Base-by-base conservation (phyloP, 2,329 filamentous ascomycete species). In the Clonostachys sp. region DNA sequence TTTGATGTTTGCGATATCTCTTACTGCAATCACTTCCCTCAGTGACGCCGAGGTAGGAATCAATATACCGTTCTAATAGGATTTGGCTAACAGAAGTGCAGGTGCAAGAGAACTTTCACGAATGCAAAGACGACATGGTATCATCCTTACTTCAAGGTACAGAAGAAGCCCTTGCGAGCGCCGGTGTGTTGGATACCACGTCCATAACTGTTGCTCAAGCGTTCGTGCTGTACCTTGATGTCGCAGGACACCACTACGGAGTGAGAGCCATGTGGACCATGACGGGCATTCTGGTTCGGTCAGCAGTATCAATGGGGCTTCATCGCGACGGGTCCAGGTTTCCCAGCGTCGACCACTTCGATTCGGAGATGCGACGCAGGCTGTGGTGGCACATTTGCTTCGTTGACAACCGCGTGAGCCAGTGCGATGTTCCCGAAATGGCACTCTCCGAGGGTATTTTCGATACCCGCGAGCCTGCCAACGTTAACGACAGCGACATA, bases 311-410 rank as follows among this genome's bases (percentile, higher is more conserved):
- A 57, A 82, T 86, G 72, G 83, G 83, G 1, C 70, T 86, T 42
- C 81, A 86, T 50, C 73, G 78, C 12, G 83, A 87, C 49, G 82
- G 80, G 34, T 73, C 76, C 49, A 61, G 64, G 16, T 65, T 81
- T 5, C 75, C 17, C 7, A n/a, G 74, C 3, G 66, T 85, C 2
- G 68, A 75, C 0, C 78, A 81, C 0, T 84, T 85, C 53, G 81
- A 86, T 55, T 77, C 76, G 3, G 82, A 87, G 57, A 85, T 86
- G 71, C 74, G 83, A 14, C 70, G 83, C 40, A 72, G 83, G 6
- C 68, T 86, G 16, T 87, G 83, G 83, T 84, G 81, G 81, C 75
- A 81, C 56, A 74, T 86, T 33, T 70, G 81, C 45, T 66, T 83
- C 47, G 67, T 80, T 45, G 81, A 84, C 51, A 68, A 73, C 39